These are phyloP conservation scores for Heterobasidion parviporum DNA, from an alignment of 1,284 basidiomycete genomes.

Conservation along the genomic window DNA sequence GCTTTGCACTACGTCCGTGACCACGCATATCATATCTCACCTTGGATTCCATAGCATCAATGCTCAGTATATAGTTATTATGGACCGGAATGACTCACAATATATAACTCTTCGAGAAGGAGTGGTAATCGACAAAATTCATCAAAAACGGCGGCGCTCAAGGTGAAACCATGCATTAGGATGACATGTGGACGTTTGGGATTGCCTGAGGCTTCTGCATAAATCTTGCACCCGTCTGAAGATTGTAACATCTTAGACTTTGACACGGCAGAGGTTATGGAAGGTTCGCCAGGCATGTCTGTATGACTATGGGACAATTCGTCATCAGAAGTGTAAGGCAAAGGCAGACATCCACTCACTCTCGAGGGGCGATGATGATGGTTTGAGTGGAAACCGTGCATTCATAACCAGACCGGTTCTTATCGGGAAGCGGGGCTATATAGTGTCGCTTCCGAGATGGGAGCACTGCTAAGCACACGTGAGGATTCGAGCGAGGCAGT, in stretches of 20 bases:
- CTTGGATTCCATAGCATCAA: constrained; percentile 1
- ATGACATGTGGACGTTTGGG: constrained; percentile 12
- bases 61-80: not conserved
- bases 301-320: no score
- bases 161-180: constrained; percentile 15
- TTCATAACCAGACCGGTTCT: no score
- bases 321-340: no score
- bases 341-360: not conserved
- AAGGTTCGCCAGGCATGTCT: not conserved
- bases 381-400: no score
- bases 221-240: constrained; percentile 15
- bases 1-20: constrained; percentile 16
- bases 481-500: no score
- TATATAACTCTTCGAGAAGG: constrained; percentile 8
- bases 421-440: no score
- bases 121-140: constrained; percentile 9
- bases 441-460: no score
- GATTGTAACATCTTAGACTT: constrained; percentile 10
- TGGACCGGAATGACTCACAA: constrained; percentile 9
- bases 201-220: constrained; percentile 17
- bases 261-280: not conserved
- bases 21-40: constrained; percentile 15
- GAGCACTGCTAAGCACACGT: no score
- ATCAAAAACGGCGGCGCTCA: constrained; percentile 13
- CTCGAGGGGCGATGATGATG: not conserved